These are phyloP conservation scores for Gelatoporia subvermispora DNA, from an alignment of 768 basidiomycete species.

Conservation along the genomic window DNA sequence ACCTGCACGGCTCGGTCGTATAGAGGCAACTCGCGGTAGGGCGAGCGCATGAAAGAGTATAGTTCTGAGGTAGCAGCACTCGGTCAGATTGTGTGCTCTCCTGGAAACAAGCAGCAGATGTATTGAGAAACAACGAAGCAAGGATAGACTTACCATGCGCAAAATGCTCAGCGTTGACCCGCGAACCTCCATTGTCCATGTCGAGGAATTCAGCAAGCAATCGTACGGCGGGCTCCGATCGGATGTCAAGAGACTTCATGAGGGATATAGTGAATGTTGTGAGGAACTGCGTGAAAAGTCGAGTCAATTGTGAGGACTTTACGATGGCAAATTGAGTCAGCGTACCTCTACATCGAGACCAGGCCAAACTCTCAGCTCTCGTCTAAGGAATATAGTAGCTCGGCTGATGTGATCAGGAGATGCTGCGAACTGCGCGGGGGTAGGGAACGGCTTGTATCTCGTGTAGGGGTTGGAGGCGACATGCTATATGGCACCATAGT, in stretches of 20 bases:
- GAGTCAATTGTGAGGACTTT: conserved; percentile 8
- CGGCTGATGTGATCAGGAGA: conserved; percentile 71
- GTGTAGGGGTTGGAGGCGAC: conserved; percentile 85
- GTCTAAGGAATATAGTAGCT: conserved; percentile 74
- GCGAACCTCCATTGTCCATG: conserved; percentile 56
- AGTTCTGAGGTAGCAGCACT: conserved; percentile 50
- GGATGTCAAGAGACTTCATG: conserved; percentile 91
- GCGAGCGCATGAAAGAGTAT: conserved; percentile 84
- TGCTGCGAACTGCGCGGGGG: conserved; percentile 75
- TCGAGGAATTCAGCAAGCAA: conserved; percentile 87
- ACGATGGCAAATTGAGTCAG: conserved; percentile 1
- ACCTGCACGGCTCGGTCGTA: conserved; percentile 87
- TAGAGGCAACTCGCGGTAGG: conserved; percentile 75
- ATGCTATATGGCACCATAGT: conserved; percentile 47
- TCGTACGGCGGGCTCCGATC: conserved; percentile 82
- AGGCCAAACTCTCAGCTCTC: conserved; percentile 85
- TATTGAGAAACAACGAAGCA: not conserved
- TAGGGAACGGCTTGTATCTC: conserved; percentile 86
- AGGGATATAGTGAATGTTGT: conserved; percentile 85
- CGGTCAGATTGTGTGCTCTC: not conserved
- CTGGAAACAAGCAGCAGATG: not conserved
- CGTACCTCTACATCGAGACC: conserved; percentile 85
- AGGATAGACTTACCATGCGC: conserved; percentile 67
- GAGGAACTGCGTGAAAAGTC: conserved; percentile 57
- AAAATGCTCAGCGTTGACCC: conserved; percentile 86